Evolutionary conservation across 495 filamentous ascomycete genomes (phyloP), one percentile per base, ranked within the genome.

Genomic region (Margaritispora aquatica): DNA sequence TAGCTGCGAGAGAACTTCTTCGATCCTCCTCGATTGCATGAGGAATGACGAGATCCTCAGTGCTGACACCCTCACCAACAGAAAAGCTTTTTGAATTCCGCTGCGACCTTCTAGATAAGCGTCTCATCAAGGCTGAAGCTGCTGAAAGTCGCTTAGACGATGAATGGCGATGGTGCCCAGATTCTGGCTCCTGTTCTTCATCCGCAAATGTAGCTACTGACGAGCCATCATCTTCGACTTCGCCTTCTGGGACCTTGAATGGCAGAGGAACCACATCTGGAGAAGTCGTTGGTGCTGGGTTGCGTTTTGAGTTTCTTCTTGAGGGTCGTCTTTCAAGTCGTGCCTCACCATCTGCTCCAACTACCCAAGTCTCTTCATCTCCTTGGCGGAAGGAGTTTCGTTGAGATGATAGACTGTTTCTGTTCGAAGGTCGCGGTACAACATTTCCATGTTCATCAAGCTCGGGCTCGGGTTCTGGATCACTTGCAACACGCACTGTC

Each of bases 171-270:
- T 74, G 69, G 46, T 50, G 54, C 1, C 69, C 63, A 29, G 61
- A 55, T 3, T 51, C 55, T 5, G 54, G 60, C n/a, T 72, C 68
- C 51, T 72, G 73, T 2, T 74, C 74, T 38, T 77, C 77, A 59
- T 84, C 85, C 11, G 80, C 82, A 69, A 82, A 79, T 7, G 84
- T 83, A 47, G 81, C 86, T 21, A 84, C 71, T 9, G 86, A 88
- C 21, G 83, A 83, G 20, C 73, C 66, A 44, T 81, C 80, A 11
- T 77, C 78, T 20, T 77, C 75, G n/a, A 75, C 68, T 19, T 69
- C 70, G 2, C 66, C 58, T 11, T 71, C 63, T 4, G 82, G 81
- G 2, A 87, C 68, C 38, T 70, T 81, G 68, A 88, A 84, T 15
- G 87, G 87, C 23, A 87, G 68, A 0, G 86, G 82, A 2, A 81